phyloP scores from a whole-genome alignment of 805 yeast species.

The Lachancea dasiensis region DNA sequence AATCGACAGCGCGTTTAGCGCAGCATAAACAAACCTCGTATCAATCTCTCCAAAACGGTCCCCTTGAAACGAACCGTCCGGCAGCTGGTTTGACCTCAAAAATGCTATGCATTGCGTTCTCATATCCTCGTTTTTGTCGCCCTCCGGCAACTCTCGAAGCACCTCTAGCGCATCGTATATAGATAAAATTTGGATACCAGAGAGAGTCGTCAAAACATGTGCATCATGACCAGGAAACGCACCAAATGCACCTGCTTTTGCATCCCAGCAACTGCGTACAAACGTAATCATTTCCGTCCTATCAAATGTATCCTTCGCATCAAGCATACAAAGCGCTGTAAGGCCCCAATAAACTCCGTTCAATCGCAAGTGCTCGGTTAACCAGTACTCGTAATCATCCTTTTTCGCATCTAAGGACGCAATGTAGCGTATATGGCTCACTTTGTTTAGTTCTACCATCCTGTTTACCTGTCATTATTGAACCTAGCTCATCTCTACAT shows the following conservation, averaged over 20 bases:
- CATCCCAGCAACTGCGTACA: slow-evolving; percentile 60
- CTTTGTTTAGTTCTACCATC: slow-evolving; percentile 22
- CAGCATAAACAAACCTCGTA: slow-evolving; percentile 83
- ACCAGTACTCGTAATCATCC: slow-evolving; percentile 72
- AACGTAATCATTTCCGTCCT: slow-evolving; percentile 58
- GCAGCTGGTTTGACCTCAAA: slow-evolving; percentile 33
- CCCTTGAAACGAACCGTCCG: slow-evolving; percentile 76
- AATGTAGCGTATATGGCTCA: slow-evolving; percentile 57
- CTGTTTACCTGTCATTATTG: not conserved
- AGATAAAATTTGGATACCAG: slow-evolving; percentile 75
- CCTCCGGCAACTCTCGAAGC: slow-evolving; percentile 9
- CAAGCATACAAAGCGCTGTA: slow-evolving; percentile 61
- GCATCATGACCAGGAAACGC: slow-evolving; percentile 88
- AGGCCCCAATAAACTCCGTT: slow-evolving; percentile 96
- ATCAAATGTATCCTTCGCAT: slow-evolving; percentile 51
- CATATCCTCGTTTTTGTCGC: not conserved
- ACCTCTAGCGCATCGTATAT: slow-evolving; percentile 56
- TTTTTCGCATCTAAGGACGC: slow-evolving; percentile 47
- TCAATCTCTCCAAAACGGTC: slow-evolving; percentile 91
- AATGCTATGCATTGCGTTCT: slow-evolving; percentile 33
- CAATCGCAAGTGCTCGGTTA: slow-evolving; percentile 82
- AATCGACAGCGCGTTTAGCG: slow-evolving; percentile 65
- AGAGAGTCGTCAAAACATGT: slow-evolving; percentile 76
- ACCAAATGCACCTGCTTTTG: slow-evolving; percentile 71
- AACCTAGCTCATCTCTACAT: slow-evolving; percentile 1